Percentiles rank a stretch among this genome's conserved stretches.
phyloP scores from a whole-genome alignment of 2,329 filamentous ascomycete genomes.

The Cercospora nicotianae region DNA sequence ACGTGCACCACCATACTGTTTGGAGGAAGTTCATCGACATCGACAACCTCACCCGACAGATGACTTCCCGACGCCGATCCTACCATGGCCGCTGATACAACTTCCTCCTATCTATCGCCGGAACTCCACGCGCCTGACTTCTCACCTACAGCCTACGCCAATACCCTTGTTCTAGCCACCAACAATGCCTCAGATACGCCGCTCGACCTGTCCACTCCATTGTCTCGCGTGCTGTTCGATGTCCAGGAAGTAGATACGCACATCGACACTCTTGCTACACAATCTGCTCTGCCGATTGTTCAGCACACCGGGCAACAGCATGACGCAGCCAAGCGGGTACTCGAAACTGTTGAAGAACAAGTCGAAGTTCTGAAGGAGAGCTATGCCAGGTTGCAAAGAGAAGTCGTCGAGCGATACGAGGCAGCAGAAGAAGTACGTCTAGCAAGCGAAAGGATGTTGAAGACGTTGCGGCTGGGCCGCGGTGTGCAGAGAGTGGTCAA shows the following conservation, averaged over 20 bases:
- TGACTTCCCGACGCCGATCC: not conserved
- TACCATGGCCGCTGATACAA: constrained; percentile 11
- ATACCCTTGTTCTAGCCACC: constrained; percentile 80
- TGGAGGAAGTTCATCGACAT: not conserved
- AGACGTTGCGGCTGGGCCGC: constrained; percentile 74
- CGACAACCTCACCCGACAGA: not conserved
- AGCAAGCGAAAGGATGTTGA: constrained; percentile 75
- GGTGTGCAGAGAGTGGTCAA: constrained; percentile 76
- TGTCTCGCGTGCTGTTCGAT: constrained; percentile 93
- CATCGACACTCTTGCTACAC: constrained; percentile 85
- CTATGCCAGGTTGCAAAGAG: constrained; percentile 80
- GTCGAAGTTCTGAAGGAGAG: constrained; percentile 77
- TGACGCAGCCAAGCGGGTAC: constrained; percentile 68
- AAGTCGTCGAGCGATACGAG: constrained; percentile 82
- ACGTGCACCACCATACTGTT: not conserved
- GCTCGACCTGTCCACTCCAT: constrained; percentile 88
- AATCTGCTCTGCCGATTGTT: constrained; percentile 77
- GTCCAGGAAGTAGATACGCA: constrained; percentile 95
- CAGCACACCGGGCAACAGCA: constrained; percentile 74
- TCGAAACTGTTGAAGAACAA: constrained; percentile 76
- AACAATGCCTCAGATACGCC: constrained; percentile 90
- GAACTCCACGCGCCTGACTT: constrained; percentile 54
- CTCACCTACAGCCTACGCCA: constrained; percentile 78
- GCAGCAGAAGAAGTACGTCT: constrained; percentile 78
- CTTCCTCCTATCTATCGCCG: constrained; percentile 19